A percentile compares a stretch with the other conserved stretches of the same genome.
These are phyloP conservation scores for Acanthamoeba castellanii DNA, from an alignment of 208 protist species.

Conservation along the genomic window DNA sequence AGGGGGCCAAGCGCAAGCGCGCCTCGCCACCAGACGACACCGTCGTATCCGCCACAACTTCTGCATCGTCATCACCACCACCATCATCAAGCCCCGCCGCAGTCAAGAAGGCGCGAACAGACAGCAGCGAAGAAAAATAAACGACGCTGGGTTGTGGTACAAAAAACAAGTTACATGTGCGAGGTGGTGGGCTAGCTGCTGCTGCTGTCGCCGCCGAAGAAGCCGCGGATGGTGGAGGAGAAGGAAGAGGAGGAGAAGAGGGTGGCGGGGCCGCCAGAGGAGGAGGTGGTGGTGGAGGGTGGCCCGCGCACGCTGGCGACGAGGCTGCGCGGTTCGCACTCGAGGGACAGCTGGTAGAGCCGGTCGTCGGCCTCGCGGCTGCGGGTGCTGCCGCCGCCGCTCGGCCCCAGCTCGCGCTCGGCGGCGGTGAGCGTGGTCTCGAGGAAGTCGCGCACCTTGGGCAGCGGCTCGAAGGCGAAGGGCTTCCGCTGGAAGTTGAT, in stretches of 20 bases:
- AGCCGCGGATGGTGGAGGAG: background rate
- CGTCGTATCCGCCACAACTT: background rate
- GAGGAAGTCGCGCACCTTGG: slow-evolving; percentile 33
- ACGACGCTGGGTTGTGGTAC: background rate
- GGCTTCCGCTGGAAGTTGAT: slow-evolving; percentile 65
- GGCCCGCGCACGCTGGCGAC: slow-evolving; percentile 4
- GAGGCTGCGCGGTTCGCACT: slow-evolving; percentile 33
- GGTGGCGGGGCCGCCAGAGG: background rate
- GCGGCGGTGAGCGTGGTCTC: background rate
- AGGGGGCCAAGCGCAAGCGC: slow-evolving; percentile 6
- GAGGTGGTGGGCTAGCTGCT: background rate
- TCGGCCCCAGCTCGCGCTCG: background rate
- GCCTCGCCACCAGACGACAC: background rate
- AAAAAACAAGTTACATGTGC: background rate
- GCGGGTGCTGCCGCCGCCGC: background rate
- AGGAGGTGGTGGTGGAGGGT: background rate
- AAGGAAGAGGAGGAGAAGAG: slow-evolving; percentile 11
- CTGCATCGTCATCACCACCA: too few relatives aligned
- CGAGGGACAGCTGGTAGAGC: slow-evolving; percentile 34
- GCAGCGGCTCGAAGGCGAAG: slow-evolving; percentile 53
- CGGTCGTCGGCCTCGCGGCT: background rate
- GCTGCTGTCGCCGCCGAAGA: background rate
- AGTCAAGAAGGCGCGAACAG: background rate
- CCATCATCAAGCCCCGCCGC: background rate
- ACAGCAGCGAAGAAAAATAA: background rate